phyloP scores from a whole-genome alignment of 192 early-diverging fungal genomes.

The Coemansia sp. region DNA sequence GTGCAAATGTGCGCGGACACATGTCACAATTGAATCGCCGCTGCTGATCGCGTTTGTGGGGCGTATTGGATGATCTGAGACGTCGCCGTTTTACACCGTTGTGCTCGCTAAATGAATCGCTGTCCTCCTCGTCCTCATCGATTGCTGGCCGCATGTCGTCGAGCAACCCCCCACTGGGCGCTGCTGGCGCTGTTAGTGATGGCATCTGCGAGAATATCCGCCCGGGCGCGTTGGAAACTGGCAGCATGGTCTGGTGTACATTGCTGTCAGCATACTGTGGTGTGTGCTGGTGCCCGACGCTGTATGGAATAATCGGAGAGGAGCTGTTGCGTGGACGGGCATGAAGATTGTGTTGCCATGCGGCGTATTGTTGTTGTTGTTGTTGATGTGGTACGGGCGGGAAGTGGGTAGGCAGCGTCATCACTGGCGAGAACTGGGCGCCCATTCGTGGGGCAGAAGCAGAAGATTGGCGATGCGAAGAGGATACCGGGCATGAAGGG shows the following conservation, averaged over 20 bases:
- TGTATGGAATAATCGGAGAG: neutral
- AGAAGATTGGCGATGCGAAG: neutral
- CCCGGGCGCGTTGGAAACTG: slow-evolving; percentile 8
- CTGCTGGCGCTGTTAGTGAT: slow-evolving; percentile 13
- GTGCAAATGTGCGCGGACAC: slow-evolving; percentile 70
- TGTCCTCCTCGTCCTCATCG: slow-evolving; percentile 12
- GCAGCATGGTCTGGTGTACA: neutral
- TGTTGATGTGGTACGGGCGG: neutral
- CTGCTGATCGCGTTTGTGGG: slow-evolving; percentile 48
- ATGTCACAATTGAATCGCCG: slow-evolving; percentile 58
- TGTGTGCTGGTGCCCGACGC: neutral
- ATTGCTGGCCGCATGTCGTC: neutral
- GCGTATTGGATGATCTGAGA: slow-evolving; percentile 2
- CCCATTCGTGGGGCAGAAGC: slow-evolving; percentile 20
- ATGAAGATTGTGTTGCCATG: neutral
- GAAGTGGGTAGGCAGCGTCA: slow-evolving; percentile 6
- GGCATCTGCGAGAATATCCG: slow-evolving; percentile 48
- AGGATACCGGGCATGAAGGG: neutral
- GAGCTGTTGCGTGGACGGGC: neutral
- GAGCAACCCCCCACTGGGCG: neutral
- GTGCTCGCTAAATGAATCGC: slow-evolving; percentile 6
- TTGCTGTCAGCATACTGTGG: neutral
- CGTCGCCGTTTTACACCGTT: slow-evolving; percentile 30
- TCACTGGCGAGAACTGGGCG: slow-evolving; percentile 34
- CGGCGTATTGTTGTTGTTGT: slow-evolving; percentile 7